Evolutionary conservation across 768 basidiomycete genomes (phyloP).

Genomic region (Sistotremastrum suecicum): DNA sequence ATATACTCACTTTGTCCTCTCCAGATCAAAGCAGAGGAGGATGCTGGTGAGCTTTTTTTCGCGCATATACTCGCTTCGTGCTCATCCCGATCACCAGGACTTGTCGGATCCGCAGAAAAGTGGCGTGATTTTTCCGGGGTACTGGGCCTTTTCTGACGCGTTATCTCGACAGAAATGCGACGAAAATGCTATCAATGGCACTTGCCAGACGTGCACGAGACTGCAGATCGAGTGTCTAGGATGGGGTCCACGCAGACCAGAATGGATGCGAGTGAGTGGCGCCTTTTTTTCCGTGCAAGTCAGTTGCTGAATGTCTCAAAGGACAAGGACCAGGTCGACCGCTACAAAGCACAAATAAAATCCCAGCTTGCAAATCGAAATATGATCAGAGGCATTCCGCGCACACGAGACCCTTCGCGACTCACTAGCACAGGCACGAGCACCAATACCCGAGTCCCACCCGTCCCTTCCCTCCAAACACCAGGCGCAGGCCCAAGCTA

Average conservation of each 20-base stretch:
- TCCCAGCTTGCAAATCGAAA: conserved; percentile 63
- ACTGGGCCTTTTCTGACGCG: conserved; percentile 3
- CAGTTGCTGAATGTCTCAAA: conserved; percentile 15
- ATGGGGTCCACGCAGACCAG: conserved; percentile 76
- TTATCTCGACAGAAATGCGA: conserved; percentile 60
- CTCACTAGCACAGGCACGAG: conserved; percentile 7
- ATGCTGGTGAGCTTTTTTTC: conserved; percentile 46
- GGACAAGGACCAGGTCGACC: conserved; percentile 74
- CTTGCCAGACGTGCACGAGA: conserved; percentile 70
- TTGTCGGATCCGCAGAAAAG: conserved; percentile 72
- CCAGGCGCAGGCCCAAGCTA: neutral
- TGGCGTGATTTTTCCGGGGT: conserved; percentile 18
- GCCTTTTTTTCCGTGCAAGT: neutral
- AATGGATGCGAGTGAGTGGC: conserved; percentile 72
- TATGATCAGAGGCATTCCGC: conserved; percentile 72
- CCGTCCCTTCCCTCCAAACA: neutral
- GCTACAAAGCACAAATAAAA: conserved; percentile 76
- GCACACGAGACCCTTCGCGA: conserved; percentile 31
- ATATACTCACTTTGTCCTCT: no score
- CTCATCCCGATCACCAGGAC: conserved; percentile 36
- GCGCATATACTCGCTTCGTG: neutral
- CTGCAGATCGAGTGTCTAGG: conserved; percentile 72
- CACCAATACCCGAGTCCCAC: conserved; percentile 10
- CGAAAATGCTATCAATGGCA: conserved; percentile 63
- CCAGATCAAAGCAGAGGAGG: conserved; percentile 42